These are phyloP conservation scores for Andrographis paniculata DNA, from an alignment of 305 asterid genomes.

Conservation along the genomic window DNA sequence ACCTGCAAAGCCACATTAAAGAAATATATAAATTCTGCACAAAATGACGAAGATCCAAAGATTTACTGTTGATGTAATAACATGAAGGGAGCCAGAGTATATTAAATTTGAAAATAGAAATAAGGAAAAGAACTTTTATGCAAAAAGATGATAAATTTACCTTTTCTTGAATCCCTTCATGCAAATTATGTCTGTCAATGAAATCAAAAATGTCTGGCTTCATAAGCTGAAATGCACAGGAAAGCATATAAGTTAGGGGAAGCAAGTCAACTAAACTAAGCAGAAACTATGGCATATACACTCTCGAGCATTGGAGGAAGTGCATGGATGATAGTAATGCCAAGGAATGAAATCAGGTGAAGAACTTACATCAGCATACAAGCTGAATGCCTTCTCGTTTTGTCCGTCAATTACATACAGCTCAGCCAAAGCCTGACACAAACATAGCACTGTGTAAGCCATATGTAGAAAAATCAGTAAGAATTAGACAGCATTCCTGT, in stretches of 20 bases:
- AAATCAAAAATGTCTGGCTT: slow-evolving; percentile 85
- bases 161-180: slow-evolving; percentile 78
- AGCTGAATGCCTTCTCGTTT: slow-evolving; percentile 80
- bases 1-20: slow-evolving; percentile 45
- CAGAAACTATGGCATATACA: slow-evolving; percentile 15
- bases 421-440: slow-evolving; percentile 84
- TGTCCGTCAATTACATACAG: slow-evolving; percentile 77
- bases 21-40: neutral
- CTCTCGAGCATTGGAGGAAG: slow-evolving; percentile 12
- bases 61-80: slow-evolving; percentile 1
- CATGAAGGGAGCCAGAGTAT: slow-evolving; percentile 8
- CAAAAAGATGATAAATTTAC: slow-evolving; percentile 25
- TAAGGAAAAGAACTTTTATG: too few relatives aligned
- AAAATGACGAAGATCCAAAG: neutral
- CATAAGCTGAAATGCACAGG: slow-evolving; percentile 60
- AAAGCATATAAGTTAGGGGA: slow-evolving; percentile 18
- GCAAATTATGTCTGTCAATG: slow-evolving; percentile 86
- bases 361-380: slow-evolving; percentile 90
- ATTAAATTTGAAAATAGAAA: slow-evolving; percentile 1
- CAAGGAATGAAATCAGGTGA: slow-evolving; percentile 3
- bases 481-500: slow-evolving; percentile 16
- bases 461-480: slow-evolving; percentile 11
- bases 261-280: slow-evolving; percentile 15
- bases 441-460: slow-evolving; percentile 19
- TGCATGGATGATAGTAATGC: slow-evolving; percentile 2